Evolutionary conservation across 2,329 filamentous ascomycete species (phyloP), one percentile per base, ranked within the genome.

Genomic region (Ceratocystis destructans): DNA sequence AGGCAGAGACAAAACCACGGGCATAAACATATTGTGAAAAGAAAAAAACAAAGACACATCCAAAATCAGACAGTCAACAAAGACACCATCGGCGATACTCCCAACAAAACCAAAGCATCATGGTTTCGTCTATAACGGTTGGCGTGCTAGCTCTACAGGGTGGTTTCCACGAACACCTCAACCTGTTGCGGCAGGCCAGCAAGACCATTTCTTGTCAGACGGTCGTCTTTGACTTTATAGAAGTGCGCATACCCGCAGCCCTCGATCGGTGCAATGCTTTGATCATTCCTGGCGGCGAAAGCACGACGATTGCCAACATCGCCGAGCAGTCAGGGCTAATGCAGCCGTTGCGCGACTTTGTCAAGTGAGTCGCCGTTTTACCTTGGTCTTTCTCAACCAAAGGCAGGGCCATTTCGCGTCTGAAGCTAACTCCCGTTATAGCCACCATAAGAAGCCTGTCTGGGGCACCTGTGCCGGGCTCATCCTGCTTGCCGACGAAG

Each of bases 391-490:
- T 53, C 41, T 66, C 62, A 2, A 12, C 31, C 31, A 44, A 61
- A 57, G 45, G 37, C 33, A 37, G 17, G 22, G 17, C 20, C n/a
- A 31, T 33, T 25, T 28, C 25, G 2, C 8, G 28, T 50, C 31
- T 41, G 41, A 20, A 41, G 28, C 22, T 53, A 41, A 59, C 37
- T n/a, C 50, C 12, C 50, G n/a, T 22, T 41, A 50, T 70, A 93
- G 89, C 72, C 79, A 89, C 50, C 78, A 84, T 64, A 84, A 87
- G 70, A 91, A 88, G 71, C 92, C 92, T 10, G 89, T 88, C 28
- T 99, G 93, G 93, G 94, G 94, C 66, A 97, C 94, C 22, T 99
- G 94, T 75, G 94, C 94, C 12, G 94, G 94, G 8, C 82, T 97
- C 67, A 96, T 99, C 71, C 79, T 97, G 62, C 85, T 99, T 62